Percentiles rank a stretch among this genome's conserved stretches.
Conservation (phyloP, 2,329 filamentous ascomycete genomes). For the Cadophora gregata region DNA sequence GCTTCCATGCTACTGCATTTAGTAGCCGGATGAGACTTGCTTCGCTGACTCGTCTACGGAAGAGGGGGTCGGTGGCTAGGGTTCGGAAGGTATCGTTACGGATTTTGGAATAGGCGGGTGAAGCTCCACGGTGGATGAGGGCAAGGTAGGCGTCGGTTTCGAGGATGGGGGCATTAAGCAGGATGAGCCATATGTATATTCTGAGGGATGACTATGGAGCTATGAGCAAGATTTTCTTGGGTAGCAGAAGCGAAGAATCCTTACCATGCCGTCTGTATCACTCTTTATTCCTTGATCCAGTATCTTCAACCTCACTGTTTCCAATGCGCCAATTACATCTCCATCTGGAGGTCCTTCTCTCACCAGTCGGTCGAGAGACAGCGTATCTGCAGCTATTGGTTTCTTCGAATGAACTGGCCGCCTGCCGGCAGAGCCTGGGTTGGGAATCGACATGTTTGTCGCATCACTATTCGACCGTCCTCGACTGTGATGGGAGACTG, state of each 20-base stretch:
- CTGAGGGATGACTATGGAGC: conserved; percentile 77
- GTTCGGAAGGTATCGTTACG: conserved; percentile 98
- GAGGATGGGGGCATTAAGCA: conserved; percentile 86
- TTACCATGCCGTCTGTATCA: conserved; percentile 82
- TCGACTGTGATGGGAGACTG: conserved; percentile 51
- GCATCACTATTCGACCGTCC: conserved; percentile 78
- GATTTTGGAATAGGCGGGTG: conserved; percentile 95
- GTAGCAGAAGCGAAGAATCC: conserved; percentile 34
- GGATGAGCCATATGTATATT: conserved; percentile 95
- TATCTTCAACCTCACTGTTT: conserved; percentile 75
- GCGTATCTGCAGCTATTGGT: conserved; percentile 57
- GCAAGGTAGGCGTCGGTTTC: conserved; percentile 87
- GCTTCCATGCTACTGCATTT: conserved; percentile 92
- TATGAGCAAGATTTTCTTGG: conserved; percentile 25
- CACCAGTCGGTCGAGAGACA: conserved; percentile 76
- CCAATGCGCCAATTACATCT: conserved; percentile 69
- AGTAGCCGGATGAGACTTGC: conserved; percentile 92
- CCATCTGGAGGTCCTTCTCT: conserved; percentile 80
- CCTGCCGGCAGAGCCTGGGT: conserved; percentile 49
- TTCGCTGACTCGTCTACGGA: conserved; percentile 92
- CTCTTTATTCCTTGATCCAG: conserved; percentile 77
- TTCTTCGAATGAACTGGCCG: conserved; percentile 54
- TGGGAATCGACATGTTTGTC: conserved; percentile 49
- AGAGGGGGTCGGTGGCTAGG: conserved; percentile 94
- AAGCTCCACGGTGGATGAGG: conserved; percentile 90